Base-by-base conservation (phyloP, 192 early-diverging fungal species). In the Entophlyctis luteolus region DNA sequence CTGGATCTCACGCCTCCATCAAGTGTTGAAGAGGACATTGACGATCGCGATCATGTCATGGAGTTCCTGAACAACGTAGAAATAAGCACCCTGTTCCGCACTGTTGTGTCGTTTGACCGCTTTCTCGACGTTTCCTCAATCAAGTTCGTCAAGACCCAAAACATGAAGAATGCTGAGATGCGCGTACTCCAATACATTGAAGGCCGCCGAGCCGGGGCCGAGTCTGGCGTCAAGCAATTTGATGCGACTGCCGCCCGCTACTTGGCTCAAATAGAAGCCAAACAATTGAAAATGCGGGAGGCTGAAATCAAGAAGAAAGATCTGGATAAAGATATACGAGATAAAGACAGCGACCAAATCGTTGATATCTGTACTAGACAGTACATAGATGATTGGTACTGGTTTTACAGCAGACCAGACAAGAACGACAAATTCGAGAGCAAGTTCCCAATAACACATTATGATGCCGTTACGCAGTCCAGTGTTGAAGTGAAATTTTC, bases 101-200 rank as follows among this genome's bases (percentile, higher is more conserved):
- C 25, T 14, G 36, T 57, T 57, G 23, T 35, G 18, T 16, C 31
- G 20, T 57, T 34, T 10, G 14, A 8, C 8, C 25, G 33, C 8
- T 23, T 16, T 35, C 28, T 57, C 33, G 36, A 35, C 25, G 55
- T 35, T n/a, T 14, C 14, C 14, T 18, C 28, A 18, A 8, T 57
- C 29, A 35, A 57, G 23, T 57, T 57, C 23, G 55, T 34, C 16
- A 57, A 57, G 23, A 57, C 55, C 55, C 28, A 57, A 34, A 27
- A 16, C 14, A 57, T 57, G 25, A 27, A n/a, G 12, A 8, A 16
- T 34, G 14, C 18, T 6, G 55, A 57, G 33, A 57, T 10, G 33
- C 14, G 8, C 8, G 14, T 57, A 34, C 16, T 34, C 14, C 31
- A 57, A 18, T 57, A n/a, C 55, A 57, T 57, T 35, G 36, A 57